phyloP scores from a whole-genome alignment of 352 stramenopile species.

The Globisporangium emineosum region DNA sequence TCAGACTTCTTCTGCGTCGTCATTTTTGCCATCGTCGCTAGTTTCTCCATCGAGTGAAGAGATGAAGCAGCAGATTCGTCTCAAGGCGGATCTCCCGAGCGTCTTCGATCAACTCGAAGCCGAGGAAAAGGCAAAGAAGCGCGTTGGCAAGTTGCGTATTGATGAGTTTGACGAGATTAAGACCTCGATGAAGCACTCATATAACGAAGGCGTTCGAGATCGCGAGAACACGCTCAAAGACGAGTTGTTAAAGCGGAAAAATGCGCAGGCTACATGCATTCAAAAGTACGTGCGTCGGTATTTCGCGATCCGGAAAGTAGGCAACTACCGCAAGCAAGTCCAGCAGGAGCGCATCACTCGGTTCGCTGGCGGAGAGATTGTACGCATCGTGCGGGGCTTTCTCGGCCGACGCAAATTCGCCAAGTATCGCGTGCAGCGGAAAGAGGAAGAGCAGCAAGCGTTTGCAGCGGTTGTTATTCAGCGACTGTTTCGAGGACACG shows the following conservation, averaged over 20 bases:
- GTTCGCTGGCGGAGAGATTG: conserved; percentile 60
- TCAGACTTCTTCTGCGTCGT: conserved; percentile 11
- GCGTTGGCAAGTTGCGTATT: conserved; percentile 33
- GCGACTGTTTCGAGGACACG: conserved; percentile 61
- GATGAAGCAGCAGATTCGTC: conserved; percentile 33
- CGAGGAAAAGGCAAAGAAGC: conserved; percentile 49
- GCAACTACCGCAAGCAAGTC: conserved; percentile 27
- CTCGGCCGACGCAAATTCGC: conserved; percentile 54
- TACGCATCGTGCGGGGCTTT: conserved; percentile 56
- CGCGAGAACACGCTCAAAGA: conserved; percentile 50
- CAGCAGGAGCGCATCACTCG: conserved; percentile 42
- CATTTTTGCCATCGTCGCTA: conserved; percentile 17
- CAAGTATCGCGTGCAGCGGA: conserved; percentile 19
- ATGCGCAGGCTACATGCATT: conserved; percentile 43
- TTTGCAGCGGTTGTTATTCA: conserved; percentile 54
- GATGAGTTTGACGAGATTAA: conserved; percentile 50
- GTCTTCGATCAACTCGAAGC: conserved; percentile 79
- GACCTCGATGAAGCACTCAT: conserved; percentile 43
- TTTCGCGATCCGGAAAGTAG: conserved; percentile 37
- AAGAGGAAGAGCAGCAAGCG: conserved; percentile 20
- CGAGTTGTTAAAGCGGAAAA: conserved; percentile 43
- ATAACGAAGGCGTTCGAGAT: conserved; percentile 37
- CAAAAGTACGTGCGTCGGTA: conserved; percentile 57
- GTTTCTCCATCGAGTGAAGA: conserved; percentile 18
- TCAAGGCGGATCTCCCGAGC: conserved; percentile 52